Evolutionary conservation across 306 rosid species (phyloP).

Genomic region (Citrullus mucosospermus): DNA sequence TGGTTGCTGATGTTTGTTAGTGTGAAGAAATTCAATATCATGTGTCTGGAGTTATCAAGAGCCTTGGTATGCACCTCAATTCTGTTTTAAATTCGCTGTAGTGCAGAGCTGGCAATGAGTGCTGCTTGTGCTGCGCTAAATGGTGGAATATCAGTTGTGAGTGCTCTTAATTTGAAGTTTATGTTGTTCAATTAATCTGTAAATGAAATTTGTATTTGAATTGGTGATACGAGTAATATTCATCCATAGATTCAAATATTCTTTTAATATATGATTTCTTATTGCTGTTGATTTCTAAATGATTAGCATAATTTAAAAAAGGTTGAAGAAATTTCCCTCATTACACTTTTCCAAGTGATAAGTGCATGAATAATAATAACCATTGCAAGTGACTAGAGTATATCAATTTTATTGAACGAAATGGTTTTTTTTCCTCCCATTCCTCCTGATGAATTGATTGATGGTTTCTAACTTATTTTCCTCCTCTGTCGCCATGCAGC

Average conservation of each 20-base stretch:
- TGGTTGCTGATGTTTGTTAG: background rate
- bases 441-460: background rate
- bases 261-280: background rate
- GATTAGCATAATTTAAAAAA: background rate
- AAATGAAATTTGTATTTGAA: background rate
- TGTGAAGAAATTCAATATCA: background rate
- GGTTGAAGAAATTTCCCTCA: background rate
- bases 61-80: conserved; percentile 6
- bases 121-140: conserved; percentile 82
- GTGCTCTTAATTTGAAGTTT: conserved; percentile 15
- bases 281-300: background rate
- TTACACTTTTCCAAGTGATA: background rate
- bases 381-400: background rate
- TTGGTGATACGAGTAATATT: background rate
- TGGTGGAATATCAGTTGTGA: conserved; percentile 79
- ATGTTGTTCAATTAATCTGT: background rate
- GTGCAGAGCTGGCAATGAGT: conserved; percentile 72
- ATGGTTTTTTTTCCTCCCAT: background rate
- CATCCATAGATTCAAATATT: background rate
- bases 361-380: background rate
- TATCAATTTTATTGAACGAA: background rate
- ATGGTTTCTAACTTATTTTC: conserved; percentile 14
- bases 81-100: conserved; percentile 15
- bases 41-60: background rate
- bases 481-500: conserved; percentile 28